phyloP scores from a whole-genome alignment of 179 eudicot species.

The Actinidia arguta region DNA sequence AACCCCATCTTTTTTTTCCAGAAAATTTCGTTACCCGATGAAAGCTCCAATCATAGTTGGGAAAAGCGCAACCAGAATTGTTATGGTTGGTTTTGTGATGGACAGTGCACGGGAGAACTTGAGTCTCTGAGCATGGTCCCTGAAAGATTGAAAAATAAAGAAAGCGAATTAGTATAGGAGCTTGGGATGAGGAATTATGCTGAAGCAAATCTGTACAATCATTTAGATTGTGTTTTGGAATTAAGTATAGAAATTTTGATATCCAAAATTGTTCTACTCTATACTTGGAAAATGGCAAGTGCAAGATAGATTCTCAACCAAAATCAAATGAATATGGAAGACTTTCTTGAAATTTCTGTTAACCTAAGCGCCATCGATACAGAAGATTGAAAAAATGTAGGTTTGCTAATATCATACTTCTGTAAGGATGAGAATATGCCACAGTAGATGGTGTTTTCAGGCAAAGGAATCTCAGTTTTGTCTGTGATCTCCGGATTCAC shows the following conservation, averaged over 20 bases:
- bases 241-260: neutral
- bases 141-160: constrained; percentile 27
- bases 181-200: neutral
- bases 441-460: constrained; percentile 82
- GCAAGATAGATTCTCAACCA: neutral
- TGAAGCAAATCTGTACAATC: neutral
- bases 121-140: constrained; percentile 83
- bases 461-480: constrained; percentile 62
- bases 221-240: neutral
- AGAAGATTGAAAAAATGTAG: neutral
- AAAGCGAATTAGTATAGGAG: neutral
- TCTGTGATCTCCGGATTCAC: constrained; percentile 71
- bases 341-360: neutral
- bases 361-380: neutral
- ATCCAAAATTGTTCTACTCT: neutral
- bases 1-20: too few relatives aligned
- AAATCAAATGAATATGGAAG: neutral
- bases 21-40: neutral
- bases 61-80: constrained; percentile 35
- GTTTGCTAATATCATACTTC: constrained; percentile 49
- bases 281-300: neutral
- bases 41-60: constrained; percentile 21
- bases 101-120: constrained; percentile 61
- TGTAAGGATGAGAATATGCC: constrained; percentile 76
- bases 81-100: constrained; percentile 27